phyloP scores from a whole-genome alignment of 2,329 filamentous ascomycete genomes.

The Fusarium dlaminii region DNA sequence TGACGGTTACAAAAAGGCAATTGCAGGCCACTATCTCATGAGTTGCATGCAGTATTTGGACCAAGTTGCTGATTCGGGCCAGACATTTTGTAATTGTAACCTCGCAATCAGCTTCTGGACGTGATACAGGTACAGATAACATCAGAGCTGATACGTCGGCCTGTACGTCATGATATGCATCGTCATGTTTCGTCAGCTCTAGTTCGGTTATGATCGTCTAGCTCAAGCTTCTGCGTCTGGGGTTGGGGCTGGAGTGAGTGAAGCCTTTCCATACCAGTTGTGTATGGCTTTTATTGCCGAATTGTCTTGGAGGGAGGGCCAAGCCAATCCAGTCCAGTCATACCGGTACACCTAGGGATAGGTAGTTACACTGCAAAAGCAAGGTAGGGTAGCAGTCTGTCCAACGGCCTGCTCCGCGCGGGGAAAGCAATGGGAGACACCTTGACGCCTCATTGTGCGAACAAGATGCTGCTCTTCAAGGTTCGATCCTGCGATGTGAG shows the following conservation, averaged over 20 bases:
- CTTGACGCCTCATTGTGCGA: slow-evolving; percentile 7
- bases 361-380: neutral
- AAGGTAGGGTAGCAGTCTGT: neutral
- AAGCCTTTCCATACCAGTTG: slow-evolving; percentile 15
- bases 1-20: slow-evolving; percentile 5
- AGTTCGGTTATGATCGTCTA: slow-evolving; percentile 33
- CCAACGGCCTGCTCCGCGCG: slow-evolving; percentile 28
- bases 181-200: slow-evolving; percentile 36
- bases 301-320: slow-evolving; percentile 5
- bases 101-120: neutral
- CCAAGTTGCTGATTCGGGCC: neutral
- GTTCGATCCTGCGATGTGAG: slow-evolving; percentile 26
- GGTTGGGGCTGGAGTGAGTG: neutral
- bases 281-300: neutral
- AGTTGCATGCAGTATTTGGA: neutral
- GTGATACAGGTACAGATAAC: slow-evolving; percentile 18
- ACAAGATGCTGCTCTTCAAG: slow-evolving; percentile 26
- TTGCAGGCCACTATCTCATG: neutral
- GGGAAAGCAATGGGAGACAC: slow-evolving; percentile 13
- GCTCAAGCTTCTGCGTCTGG: slow-evolving; percentile 5
- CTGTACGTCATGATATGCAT: slow-evolving; percentile 37
- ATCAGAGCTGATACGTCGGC: slow-evolving; percentile 28
- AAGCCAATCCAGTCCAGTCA: slow-evolving; percentile 1
- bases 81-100: neutral
- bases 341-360: neutral